These are phyloP conservation scores for Myxozyma melibiosi DNA, from an alignment of 805 yeast species.

Conservation along the genomic window DNA sequence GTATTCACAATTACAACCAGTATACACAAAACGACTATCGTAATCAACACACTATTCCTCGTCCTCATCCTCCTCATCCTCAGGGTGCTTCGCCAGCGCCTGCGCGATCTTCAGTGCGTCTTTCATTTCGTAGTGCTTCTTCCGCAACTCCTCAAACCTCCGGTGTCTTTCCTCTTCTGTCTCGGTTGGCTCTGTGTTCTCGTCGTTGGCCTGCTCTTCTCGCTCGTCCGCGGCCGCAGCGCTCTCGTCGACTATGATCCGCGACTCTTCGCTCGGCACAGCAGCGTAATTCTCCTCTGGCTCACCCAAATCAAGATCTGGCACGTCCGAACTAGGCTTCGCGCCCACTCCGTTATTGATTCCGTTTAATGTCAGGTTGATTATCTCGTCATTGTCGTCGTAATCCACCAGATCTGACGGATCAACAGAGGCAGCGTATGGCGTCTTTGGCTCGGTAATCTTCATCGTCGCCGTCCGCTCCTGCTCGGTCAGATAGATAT, in stretches of 20 bases:
- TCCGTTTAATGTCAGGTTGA: constrained; percentile 49
- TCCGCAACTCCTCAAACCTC: constrained; percentile 75
- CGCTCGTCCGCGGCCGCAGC: constrained; percentile 11
- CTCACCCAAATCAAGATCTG: constrained; percentile 38
- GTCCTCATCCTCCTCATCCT: constrained; percentile 12
- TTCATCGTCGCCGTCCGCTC: constrained; percentile 74
- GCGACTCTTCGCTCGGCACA: neutral
- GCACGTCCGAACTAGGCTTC: constrained; percentile 33
- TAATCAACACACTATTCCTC: neutral
- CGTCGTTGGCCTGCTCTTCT: constrained; percentile 37
- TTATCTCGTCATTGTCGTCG: constrained; percentile 60
- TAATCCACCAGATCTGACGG: constrained; percentile 74
- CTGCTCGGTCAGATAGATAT: constrained; percentile 71
- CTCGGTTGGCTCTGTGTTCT: constrained; percentile 45
- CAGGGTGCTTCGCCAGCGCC: constrained; percentile 35
- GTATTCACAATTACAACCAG: neutral
- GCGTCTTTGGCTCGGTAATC: constrained; percentile 94
- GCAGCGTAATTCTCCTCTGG: constrained; percentile 36
- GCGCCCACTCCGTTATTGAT: constrained; percentile 35
- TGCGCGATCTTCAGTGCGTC: constrained; percentile 38
- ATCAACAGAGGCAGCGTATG: constrained; percentile 86
- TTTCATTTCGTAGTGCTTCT: constrained; percentile 68
- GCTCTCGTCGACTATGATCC: constrained; percentile 6
- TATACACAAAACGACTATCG: neutral
- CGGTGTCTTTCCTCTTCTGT: constrained; percentile 58